Percentiles rank a stretch among this genome's conserved stretches.
These are phyloP conservation scores for Pythium oligandrum DNA, from an alignment of 352 stramenopile species.

Conservation along the genomic window DNA sequence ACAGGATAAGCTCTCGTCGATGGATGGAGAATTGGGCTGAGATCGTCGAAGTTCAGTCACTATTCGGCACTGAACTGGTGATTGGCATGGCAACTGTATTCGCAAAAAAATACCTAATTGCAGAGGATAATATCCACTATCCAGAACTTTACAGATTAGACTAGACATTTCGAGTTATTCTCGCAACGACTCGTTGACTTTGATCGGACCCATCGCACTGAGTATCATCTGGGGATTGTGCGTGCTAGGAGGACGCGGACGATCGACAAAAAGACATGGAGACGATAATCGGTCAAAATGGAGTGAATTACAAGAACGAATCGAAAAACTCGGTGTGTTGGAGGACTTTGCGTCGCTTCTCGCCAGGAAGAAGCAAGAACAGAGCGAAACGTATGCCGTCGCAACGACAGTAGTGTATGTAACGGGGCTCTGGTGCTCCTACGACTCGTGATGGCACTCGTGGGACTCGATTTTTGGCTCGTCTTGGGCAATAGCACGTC, in stretches of 20 bases:
- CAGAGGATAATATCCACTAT: no score
- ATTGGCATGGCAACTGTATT: no score
- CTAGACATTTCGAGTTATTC: no score
- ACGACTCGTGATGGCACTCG: constrained; percentile 10
- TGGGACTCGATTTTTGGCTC: constrained; percentile 30
- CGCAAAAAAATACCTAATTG: no score
- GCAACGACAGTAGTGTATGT: no score
- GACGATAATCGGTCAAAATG: constrained; percentile 57
- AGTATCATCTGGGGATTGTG: constrained; percentile 35
- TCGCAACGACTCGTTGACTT: constrained; percentile 52
- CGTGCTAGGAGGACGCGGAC: constrained; percentile 17
- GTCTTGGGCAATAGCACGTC: constrained; percentile 31
- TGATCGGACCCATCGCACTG: constrained; percentile 34
- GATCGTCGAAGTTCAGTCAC: no score
- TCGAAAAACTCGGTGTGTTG: constrained; percentile 19
- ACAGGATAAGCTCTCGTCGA: no score
- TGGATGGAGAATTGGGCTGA: no score
- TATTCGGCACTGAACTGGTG: no score
- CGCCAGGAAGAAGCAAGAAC: no score
- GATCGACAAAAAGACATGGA: constrained; percentile 47
- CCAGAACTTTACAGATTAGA: no score
- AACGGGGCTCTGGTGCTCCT: constrained; percentile 24
- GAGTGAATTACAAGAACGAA: constrained; percentile 45
- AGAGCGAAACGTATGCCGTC: no score
- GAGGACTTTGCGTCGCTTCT: constrained; percentile 53